A percentile compares a stretch with the other conserved stretches of the same genome.
phyloP scores from a whole-genome alignment of 1,284 basidiomycete species.

The Ustilago tritici region DNA sequence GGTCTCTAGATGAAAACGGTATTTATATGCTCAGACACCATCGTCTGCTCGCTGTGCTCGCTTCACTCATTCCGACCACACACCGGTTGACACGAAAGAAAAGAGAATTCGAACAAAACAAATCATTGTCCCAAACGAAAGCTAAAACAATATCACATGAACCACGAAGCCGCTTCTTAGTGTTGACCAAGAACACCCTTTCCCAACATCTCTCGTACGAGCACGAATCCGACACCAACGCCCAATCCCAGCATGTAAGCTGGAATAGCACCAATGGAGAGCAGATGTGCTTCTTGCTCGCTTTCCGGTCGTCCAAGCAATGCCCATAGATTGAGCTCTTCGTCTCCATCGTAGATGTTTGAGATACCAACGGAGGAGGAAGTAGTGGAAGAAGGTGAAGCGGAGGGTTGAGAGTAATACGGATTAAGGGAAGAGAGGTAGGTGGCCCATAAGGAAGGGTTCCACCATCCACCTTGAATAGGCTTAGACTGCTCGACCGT shows the following conservation, averaged over 20 bases:
- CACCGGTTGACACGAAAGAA: not conserved
- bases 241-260: conserved; percentile 58
- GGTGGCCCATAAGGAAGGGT: conserved; percentile 20
- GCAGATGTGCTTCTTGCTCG: conserved; percentile 26
- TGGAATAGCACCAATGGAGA: conserved; percentile 53
- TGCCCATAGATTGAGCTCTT: conserved; percentile 26
- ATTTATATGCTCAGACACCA: too few relatives aligned
- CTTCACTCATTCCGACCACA: not conserved
- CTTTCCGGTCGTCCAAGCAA: conserved; percentile 30
- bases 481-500: not conserved
- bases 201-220: conserved; percentile 45
- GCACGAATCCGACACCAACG: conserved; percentile 55
- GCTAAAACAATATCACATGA: not conserved
- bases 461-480: conserved; percentile 4
- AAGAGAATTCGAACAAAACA: not conserved
- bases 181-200: conserved; percentile 6
- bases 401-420: conserved; percentile 24
- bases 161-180: not conserved
- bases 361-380: not conserved
- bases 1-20: not conserved
- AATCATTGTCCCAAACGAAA: conserved; percentile 8
- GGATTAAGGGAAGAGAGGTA: conserved; percentile 49
- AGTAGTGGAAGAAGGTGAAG: not conserved
- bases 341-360: conserved; percentile 20
- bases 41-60: not conserved